Evolutionary conservation across 306 rosid species (phyloP).

Genomic region (Citrullus amarus): DNA sequence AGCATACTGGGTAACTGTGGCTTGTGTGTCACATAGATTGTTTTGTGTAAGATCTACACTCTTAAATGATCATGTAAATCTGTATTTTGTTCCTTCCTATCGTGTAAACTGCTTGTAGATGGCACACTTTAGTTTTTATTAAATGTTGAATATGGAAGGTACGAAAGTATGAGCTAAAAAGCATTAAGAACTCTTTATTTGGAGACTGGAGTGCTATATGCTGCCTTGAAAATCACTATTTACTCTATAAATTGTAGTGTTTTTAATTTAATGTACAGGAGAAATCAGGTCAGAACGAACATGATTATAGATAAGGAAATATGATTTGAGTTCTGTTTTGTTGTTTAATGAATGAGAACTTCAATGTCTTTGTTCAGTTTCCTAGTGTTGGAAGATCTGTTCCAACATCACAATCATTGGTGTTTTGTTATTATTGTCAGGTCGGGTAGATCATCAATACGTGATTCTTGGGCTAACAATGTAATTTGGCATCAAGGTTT

Average conservation of each 20-base stretch:
- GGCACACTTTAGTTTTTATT: background rate
- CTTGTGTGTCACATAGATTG: background rate
- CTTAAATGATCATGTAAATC: background rate
- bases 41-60: background rate
- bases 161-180: background rate
- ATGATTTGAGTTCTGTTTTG: background rate
- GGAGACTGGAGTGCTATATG: background rate
- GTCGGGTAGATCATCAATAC: conserved; percentile 77
- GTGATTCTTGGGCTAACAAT: conserved; percentile 62
- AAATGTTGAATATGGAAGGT: background rate
- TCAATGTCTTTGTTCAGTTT: background rate
- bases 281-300: background rate
- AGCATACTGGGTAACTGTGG: background rate
- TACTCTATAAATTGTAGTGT: background rate
- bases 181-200: background rate
- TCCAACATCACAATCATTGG: background rate
- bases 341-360: background rate
- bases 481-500: conserved; percentile 76
- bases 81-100: background rate
- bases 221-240: background rate
- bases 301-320: background rate
- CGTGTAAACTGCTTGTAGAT: background rate
- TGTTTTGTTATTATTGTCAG: conserved; percentile 29
- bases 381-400: background rate
- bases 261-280: background rate